Percentiles rank a stretch among this genome's conserved stretches.
Conservation (phyloP, 2,329 filamentous ascomycete species). For the Pseudocercospora fijiensis region DNA sequence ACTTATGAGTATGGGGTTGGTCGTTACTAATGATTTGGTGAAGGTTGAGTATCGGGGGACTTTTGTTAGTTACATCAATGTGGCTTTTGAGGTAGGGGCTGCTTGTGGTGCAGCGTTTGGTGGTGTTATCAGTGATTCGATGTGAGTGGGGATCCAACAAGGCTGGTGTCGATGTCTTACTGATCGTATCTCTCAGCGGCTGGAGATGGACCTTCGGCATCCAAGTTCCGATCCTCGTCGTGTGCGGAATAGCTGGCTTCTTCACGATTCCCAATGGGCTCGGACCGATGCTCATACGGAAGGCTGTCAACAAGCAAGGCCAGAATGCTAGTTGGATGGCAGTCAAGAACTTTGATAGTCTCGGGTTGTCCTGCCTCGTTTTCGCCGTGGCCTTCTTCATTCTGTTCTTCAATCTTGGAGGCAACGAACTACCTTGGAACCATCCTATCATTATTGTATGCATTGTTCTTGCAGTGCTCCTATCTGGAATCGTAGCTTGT, state of each 20-base stretch:
- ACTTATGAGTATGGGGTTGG: constrained; percentile 65
- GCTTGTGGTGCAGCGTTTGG: constrained; percentile 66
- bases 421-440: constrained; percentile 48
- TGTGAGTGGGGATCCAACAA: constrained; percentile 38
- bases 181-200: constrained; percentile 42
- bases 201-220: constrained; percentile 69
- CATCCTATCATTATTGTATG: constrained; percentile 44
- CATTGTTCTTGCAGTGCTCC: constrained; percentile 40
- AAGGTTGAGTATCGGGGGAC: constrained; percentile 67
- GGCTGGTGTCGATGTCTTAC: neutral
- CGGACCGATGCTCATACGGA: constrained; percentile 47
- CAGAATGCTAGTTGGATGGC: constrained; percentile 40
- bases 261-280: constrained; percentile 47
- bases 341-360: constrained; percentile 51
- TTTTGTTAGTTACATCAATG: constrained; percentile 71
- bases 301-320: constrained; percentile 38
- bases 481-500: constrained; percentile 40
- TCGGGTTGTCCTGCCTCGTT: constrained; percentile 51
- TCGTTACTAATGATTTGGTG: constrained; percentile 72
- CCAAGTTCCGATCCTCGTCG: constrained; percentile 52
- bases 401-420: constrained; percentile 42
- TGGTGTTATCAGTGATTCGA: constrained; percentile 65
- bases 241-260: constrained; percentile 46
- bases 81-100: constrained; percentile 57
- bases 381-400: constrained; percentile 44